Evolutionary conservation across 768 basidiomycete genomes (phyloP), one percentile per base, ranked within the genome.

Genomic region (Hysterangium stoloniferum): DNA sequence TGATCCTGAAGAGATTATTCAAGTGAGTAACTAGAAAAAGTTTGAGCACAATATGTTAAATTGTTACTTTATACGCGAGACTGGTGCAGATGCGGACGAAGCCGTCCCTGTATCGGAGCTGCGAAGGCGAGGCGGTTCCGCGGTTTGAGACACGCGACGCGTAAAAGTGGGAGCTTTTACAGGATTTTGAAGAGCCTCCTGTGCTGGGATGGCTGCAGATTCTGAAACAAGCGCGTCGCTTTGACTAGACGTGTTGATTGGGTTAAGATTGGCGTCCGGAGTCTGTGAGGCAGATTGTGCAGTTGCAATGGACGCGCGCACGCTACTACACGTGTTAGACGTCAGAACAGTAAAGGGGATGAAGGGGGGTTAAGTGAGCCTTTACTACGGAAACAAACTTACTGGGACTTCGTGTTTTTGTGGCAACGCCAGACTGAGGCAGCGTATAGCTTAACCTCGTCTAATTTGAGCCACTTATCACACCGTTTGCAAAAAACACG

Each of bases 391-490:
- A 8, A 9, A 20, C 9, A 13, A 19, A 48, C 49, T 51, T 33
- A 51, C 49, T 51, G 49, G 19, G 49, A 43, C 25, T 51, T 51
- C 2, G 49, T 51, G 34, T 51, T 51, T 33, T 43, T 51, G 32
- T 51, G 49, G 31, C 49, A 51, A 12, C 49, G 22, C 49, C 49
- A 51, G 28, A 51, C 49, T 25, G 49, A 51, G 17, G 49, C 49
- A 24, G 49, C 49, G 49, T 51, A 51, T 20, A 51, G 27, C 29
- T 51, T 51, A 13, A 20, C 57, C 25, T 88, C 85, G 45, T 86
- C 65, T 11, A 51, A 35, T 42, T 51, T 51, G 49, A 51, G 49
- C 49, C 49, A 51, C 29, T 51, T 51, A 15, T 51, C 40, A 35
- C 49, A 51, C 15, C 49, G 37, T 13, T 42, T 51, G 49, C 49